phyloP scores from a whole-genome alignment of 2,329 filamentous ascomycete species.

The Botrytis squamosa region DNA sequence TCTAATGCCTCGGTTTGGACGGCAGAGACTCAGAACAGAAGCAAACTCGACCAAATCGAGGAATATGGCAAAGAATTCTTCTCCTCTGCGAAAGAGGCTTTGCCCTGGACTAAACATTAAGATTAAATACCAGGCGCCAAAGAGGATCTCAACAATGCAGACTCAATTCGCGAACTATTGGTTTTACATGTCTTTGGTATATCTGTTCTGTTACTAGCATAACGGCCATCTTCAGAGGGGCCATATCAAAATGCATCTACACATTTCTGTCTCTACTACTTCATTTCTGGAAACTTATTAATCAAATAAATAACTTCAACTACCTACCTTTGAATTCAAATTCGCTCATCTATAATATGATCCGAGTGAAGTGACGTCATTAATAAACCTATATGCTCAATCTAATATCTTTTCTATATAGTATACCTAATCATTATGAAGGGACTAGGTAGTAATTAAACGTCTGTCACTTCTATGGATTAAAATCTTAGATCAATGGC shows the following conservation, averaged over 20 bases:
- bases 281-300: neutral
- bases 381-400: neutral
- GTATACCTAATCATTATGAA: neutral
- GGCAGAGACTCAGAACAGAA: neutral
- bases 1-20: neutral
- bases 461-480: neutral
- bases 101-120: neutral
- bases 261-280: neutral
- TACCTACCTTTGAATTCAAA: neutral
- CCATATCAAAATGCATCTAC: neutral
- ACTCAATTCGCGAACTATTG: fast-evolving
- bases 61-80: slow-evolving; percentile 12
- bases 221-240: no score
- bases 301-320: neutral
- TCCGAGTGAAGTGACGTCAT: neutral
- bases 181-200: neutral
- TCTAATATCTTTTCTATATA: neutral
- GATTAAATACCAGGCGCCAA: neutral
- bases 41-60: neutral
- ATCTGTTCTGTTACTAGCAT: neutral
- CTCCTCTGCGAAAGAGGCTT: neutral
- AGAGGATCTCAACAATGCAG: neutral
- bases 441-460: neutral
- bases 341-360: neutral
- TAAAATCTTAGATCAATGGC: neutral